Base-by-base conservation (phyloP, 2,329 filamentous ascomycete species). In the Didymosphaeria variabile region DNA sequence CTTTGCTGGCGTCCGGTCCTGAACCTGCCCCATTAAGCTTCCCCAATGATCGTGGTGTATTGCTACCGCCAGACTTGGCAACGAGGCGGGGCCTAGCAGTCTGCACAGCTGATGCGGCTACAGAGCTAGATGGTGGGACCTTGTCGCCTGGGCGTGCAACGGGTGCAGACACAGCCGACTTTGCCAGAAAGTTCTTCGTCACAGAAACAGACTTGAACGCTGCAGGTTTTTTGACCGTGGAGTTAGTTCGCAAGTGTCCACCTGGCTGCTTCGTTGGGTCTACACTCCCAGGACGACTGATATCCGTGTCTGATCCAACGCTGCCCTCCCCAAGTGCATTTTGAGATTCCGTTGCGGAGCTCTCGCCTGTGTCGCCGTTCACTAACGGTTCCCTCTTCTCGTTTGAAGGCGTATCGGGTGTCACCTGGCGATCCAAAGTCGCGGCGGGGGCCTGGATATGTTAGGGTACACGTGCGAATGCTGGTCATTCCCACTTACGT, bases 121-220 rank as follows among this genome's bases (percentile, higher is more conserved):
- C 71, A 46, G 74, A 74, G 34, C 72, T 73, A 29, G 67, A 57
- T 7, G 69, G 13, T 76, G 76, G 66, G 83, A 84, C 78, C 81
- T 88, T 89, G 49, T 89, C 86, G 44, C 84, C 81, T 36, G 78
- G 67, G 72, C 87, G 87, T 42, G 82, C 75, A 38, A 79, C 69
- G 10, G 85, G 80, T 36, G 81, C 78, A n/a, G 84, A 79, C n/a
- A 86, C 77, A 21, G 81, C 83, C 26, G 87, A 84, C 78, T 94
- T 94, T 62, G 91, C 87, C n/a, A 95, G 84, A 74, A 94, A 96
- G 46, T 88, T 93, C 79, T 91, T 93, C 67, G 94, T 94, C 67
- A 94, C 91, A 5, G 91, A 94, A 51, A 95, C 90, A 19, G 92
- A 87, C 79, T 95, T 96, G 84, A 96, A 95, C 13, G 88, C 90